Conservation (phyloP, 2,329 filamentous ascomycete species). For the Epichloe festucae region DNA sequence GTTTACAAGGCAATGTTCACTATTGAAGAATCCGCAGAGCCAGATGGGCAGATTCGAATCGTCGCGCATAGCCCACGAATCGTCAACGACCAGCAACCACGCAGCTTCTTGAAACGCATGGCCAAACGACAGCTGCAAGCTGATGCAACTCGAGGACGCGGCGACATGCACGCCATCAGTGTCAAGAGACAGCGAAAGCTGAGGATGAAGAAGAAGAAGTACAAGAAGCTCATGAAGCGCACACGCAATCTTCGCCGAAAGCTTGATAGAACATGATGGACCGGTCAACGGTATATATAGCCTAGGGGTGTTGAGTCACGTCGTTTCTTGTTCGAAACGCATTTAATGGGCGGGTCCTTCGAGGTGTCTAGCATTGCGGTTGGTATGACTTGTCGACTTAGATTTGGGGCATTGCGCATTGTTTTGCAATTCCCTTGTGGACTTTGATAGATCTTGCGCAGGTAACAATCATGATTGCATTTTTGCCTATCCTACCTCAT, state of each 20-base stretch:
- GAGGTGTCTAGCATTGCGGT: constrained; percentile 20
- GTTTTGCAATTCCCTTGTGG: constrained; percentile 12
- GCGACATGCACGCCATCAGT: constrained; percentile 67
- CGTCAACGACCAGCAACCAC: constrained; percentile 34
- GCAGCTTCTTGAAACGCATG: constrained; percentile 59
- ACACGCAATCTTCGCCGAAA: constrained; percentile 82
- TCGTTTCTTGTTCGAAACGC: constrained; percentile 12
- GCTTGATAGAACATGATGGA: constrained; percentile 50
- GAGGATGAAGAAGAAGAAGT: constrained; percentile 99
- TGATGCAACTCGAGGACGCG: constrained; percentile 37
- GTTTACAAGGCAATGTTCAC: constrained; percentile 53
- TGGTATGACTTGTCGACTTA: constrained; percentile 13
- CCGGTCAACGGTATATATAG: constrained; percentile 14
- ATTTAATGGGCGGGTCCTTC: constrained; percentile 14
- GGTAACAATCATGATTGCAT: constrained; percentile 17
- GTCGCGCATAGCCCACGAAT: constrained; percentile 47
- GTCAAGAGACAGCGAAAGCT: constrained; percentile 85
- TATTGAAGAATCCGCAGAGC: constrained; percentile 51
- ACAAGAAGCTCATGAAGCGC: constrained; percentile 95
- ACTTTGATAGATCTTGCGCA: constrained; percentile 20
- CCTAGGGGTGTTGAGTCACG: constrained; percentile 8
- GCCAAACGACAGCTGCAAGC: constrained; percentile 49
- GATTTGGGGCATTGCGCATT: constrained; percentile 15
- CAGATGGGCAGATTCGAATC: constrained; percentile 46
- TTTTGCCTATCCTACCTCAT: background rate